Conservation (phyloP, 495 filamentous ascomycete genomes). For the Pyrenula aspistea region DNA sequence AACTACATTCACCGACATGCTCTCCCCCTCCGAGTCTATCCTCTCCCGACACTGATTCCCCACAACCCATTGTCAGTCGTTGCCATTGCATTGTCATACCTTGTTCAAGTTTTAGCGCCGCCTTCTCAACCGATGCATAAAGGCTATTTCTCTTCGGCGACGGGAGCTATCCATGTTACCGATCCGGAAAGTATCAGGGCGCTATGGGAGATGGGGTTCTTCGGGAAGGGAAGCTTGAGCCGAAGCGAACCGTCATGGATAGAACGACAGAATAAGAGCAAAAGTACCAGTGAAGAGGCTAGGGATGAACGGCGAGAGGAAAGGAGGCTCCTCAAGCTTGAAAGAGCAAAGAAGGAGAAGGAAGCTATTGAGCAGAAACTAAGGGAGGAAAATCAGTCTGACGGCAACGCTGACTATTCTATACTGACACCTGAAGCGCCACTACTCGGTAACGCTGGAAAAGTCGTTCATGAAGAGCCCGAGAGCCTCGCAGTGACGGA, state of each 20-base stretch:
- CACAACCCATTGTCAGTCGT: conserved; percentile 85
- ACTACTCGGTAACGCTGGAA: background rate
- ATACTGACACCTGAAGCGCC: background rate
- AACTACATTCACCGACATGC: conserved; percentile 64
- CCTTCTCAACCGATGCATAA: conserved; percentile 62
- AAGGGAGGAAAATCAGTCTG: conserved; percentile 32
- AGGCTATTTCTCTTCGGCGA: conserved; percentile 65
- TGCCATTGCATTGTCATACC: conserved; percentile 61
- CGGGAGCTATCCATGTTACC: conserved; percentile 74
- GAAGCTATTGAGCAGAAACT: conserved; percentile 65
- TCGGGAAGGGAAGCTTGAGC: conserved; percentile 84
- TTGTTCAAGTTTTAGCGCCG: conserved; percentile 57
- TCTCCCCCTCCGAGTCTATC: conserved; percentile 65
- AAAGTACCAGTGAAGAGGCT: conserved; percentile 60
- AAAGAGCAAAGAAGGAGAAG: conserved; percentile 73
- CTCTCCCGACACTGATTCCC: conserved; percentile 76
- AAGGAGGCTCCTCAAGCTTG: conserved; percentile 72
- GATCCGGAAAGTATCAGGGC: conserved; percentile 61
- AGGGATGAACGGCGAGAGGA: conserved; percentile 70
- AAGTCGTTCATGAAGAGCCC: background rate
- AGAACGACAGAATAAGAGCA: conserved; percentile 62
- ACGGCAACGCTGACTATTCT: background rate
- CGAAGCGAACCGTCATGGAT: conserved; percentile 92
- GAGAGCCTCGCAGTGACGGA: background rate
- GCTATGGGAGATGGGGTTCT: conserved; percentile 93